Evolutionary conservation across 2,329 filamentous ascomycete species (phyloP), one percentile per base, ranked within the genome.

Genomic region (Thyridium curvatum): DNA sequence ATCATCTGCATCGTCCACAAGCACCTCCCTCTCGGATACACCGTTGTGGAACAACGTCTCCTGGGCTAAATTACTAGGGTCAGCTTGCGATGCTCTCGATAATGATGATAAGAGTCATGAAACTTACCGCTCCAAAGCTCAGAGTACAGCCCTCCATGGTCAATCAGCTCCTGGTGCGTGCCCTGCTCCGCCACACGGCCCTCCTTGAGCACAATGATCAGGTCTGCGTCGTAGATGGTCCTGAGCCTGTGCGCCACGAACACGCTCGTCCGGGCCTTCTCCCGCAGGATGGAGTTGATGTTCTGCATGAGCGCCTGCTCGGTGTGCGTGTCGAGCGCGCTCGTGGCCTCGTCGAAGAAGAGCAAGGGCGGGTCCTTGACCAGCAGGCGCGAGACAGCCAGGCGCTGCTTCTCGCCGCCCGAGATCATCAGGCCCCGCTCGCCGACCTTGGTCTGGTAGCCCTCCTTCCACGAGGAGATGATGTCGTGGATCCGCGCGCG

Each of bases 161-260:
- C 84, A 43, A 97, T 78, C 42, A 98, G 65, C 58, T 93, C 77
- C 42, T 84, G 75, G 60, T 98, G 93, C 13, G 86, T 94, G 12
- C 93, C 93, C 60, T 77, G 80, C 65, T 97, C 93, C 3, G 82
- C 87, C n/a, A 97, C 89, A 12, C 69, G 70, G 0, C 93, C 93
- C 43, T 86, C 82, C 56, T 82, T 84, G 41, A 97, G 66, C 30
- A 97, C 93, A 52, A 97, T 90, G 51, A 97, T 97, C 51, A 90
- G 68, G 61, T 97, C 86, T 30, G 86, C 86, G 54, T 97, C 93
- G 54, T 86, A 94, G 48, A 98, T 96, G 0, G 93, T 97, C 38
- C 91, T 78, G 43, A 98, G 66, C 14, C 93, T 77, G 61, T 97
- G 93, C 7, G 93, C 93, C 5, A 98, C 85, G 56, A 97, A 97